Conservation (phyloP, 2,329 filamentous ascomycete species). For the Bimuria novae-zelandiae region DNA sequence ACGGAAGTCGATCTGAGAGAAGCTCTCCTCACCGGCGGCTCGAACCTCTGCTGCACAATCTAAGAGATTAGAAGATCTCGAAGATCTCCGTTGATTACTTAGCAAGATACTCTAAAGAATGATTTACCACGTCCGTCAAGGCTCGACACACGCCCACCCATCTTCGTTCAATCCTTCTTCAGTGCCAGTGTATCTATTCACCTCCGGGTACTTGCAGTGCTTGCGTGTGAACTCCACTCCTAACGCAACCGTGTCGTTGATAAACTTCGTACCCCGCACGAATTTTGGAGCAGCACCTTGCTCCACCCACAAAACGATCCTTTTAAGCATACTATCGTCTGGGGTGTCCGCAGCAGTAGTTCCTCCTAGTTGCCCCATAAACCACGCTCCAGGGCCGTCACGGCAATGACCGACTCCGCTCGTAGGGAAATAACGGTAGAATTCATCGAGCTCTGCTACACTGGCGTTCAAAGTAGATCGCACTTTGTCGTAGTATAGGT, state of each 20-base stretch:
- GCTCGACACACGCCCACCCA: conserved; percentile 22
- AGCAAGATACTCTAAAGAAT: too few relatives aligned
- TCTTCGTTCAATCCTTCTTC: conserved; percentile 21
- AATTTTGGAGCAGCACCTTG: conserved; percentile 44
- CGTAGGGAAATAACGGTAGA: conserved; percentile 55
- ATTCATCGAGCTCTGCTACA: conserved; percentile 38
- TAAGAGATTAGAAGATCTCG: too few relatives aligned
- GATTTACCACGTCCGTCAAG: too few relatives aligned
- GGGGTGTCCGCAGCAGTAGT: conserved; percentile 20
- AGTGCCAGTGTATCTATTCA: conserved; percentile 23
- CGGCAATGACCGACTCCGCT: conserved; percentile 56
- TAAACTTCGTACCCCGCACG: conserved; percentile 32
- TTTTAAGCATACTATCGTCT: conserved; percentile 48
- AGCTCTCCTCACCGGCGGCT: not conserved
- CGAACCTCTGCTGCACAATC: too few relatives aligned
- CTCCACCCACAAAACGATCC: conserved; percentile 54
- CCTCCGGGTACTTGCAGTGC: conserved; percentile 48
- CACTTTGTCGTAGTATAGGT: conserved; percentile 51
- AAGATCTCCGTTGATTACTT: too few relatives aligned
- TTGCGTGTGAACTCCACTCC: conserved; percentile 53
- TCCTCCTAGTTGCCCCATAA: conserved; percentile 7
- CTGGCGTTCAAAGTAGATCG: conserved; percentile 41
- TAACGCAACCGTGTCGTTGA: conserved; percentile 45
- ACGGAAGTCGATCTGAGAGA: not conserved
- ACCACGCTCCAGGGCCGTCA: conserved; percentile 45